phyloP scores from a whole-genome alignment of 1,284 basidiomycete genomes.

The Ganoderma lingzhi region DNA sequence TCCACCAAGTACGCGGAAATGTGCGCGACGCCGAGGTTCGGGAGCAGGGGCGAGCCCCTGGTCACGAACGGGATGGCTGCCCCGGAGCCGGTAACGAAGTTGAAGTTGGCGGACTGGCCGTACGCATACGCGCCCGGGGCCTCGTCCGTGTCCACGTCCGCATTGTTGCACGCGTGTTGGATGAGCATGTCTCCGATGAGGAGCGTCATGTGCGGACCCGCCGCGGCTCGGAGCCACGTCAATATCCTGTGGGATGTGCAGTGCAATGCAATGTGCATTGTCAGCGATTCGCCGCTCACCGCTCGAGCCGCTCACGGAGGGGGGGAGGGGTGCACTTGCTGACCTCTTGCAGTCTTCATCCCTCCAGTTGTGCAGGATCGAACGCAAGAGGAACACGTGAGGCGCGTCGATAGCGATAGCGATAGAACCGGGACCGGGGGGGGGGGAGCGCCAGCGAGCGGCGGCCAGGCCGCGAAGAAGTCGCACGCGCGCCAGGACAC shows the following conservation, averaged over 20 bases:
- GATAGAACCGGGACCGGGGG: neutral
- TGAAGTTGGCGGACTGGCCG: no score
- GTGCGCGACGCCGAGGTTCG: constrained; percentile 15
- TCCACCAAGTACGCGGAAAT: constrained; percentile 44
- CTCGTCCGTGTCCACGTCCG: no score
- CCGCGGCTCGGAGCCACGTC: constrained; percentile 43
- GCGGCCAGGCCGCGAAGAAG: constrained; percentile 59
- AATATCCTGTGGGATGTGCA: no score
- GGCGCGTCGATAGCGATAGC: no score
- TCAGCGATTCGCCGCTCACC: neutral
- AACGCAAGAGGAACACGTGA: constrained; percentile 69
- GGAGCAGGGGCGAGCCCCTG: constrained; percentile 18
- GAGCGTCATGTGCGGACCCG: constrained; percentile 57
- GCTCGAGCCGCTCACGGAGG: no score
- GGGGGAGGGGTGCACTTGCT: neutral
- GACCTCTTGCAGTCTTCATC: constrained; percentile 48
- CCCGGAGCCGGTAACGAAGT: constrained; percentile 23
- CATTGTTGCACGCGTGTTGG: constrained; percentile 24
- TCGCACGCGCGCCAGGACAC: constrained; percentile 57
- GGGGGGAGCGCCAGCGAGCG: no score
- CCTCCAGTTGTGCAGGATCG: constrained; percentile 77
- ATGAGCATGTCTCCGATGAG: constrained; percentile 60
- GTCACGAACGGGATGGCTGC: constrained; percentile 25
- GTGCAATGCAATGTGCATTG: no score
- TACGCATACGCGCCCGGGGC: no score